Evolutionary conservation across 164 flowering plant genomes (phyloP).

Genomic region (Dillenia turbinata): DNA sequence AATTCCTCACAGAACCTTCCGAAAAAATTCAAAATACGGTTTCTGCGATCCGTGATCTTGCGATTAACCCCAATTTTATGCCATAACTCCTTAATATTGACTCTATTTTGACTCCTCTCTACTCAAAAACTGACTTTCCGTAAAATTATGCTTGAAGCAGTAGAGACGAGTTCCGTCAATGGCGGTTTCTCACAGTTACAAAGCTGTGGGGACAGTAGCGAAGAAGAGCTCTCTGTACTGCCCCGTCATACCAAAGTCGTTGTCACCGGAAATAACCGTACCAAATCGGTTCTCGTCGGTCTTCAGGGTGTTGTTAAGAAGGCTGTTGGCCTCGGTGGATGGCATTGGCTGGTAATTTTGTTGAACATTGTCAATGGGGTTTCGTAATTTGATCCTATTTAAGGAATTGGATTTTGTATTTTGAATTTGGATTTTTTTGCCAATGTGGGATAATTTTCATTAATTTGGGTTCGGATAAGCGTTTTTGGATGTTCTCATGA

Average conservation of each 20-base stretch:
- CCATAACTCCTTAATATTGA: conserved; percentile 5
- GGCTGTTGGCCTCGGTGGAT: conserved; percentile 89
- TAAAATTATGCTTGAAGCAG: conserved; percentile 46
- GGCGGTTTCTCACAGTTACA: conserved; percentile 53
- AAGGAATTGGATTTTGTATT: background rate
- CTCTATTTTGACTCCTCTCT: background rate
- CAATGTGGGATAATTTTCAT: conserved; percentile 22
- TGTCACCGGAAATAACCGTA: conserved; percentile 81
- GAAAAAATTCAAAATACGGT: conserved; percentile 10
- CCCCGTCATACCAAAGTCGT: conserved; percentile 87
- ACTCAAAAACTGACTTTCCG: conserved; percentile 1
- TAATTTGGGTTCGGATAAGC: background rate
- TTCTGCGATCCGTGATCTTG: conserved; percentile 43
- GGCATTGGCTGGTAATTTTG: conserved; percentile 95
- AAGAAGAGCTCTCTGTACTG: conserved; percentile 76
- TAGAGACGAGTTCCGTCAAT: conserved; percentile 47
- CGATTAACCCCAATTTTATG: conserved; percentile 20
- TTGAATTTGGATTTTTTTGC: conserved; percentile 7
- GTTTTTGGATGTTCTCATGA: no score
- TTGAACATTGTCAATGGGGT: background rate
- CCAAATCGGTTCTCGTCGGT: conserved; percentile 84
- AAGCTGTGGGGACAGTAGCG: conserved; percentile 74
- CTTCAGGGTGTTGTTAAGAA: conserved; percentile 86
- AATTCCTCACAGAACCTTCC: conserved; percentile 12
- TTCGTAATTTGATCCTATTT: conserved; percentile 3